Evolutionary conservation across 2,329 filamentous ascomycete genomes (phyloP), one percentile per base, ranked within the genome.

Genomic region (Fusarium sp.): DNA sequence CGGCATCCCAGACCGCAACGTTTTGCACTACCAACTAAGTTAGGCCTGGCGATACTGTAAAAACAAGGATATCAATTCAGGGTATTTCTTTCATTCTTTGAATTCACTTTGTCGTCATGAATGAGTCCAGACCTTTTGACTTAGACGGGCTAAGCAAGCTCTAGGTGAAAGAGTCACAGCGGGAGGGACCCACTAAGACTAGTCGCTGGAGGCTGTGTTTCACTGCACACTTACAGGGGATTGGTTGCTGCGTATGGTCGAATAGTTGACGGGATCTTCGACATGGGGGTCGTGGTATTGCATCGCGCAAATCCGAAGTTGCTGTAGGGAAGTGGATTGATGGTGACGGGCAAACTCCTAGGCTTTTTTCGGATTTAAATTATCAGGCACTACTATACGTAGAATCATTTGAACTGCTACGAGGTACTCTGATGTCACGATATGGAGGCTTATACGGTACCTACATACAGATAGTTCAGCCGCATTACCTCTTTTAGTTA

Each of bases 201-300:
- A 47, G 48, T 41, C 54, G 46, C 40, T 20, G 28, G 56, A 63
- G 64, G 64, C 64, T 63, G 57, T 67, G 64, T 51, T 48, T 63
- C 50, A 53, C 41, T 40, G 27, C n/a, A 18, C 47, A 8, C 45
- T 28, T 37, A 45, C 30, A 47, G 40, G 18, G 25, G 20, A 66
- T 66, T 66, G 63, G 63, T 6, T 53, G 28, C 14, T 21, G 21
- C 45, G 55, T 40, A 43, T 18, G 20, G n/a, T 27, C 45, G 14
- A 46, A 18, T 28, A 34, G 30, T 46, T 25, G 16, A 28, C 11
- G 27, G 27, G 27, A 23, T 30, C 46, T 14, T 53, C 37, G 40
- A 34, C n/a, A 25, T 28, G 8, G 40, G 34, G 34, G 34, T 37
- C 34, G 34, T 37, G 18, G 34, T 37, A 37, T 37, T 54, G 63